Evolutionary conservation across 176 grass and related monocot genomes (phyloP).

Genomic region (Dendrocalamus sinicus): DNA sequence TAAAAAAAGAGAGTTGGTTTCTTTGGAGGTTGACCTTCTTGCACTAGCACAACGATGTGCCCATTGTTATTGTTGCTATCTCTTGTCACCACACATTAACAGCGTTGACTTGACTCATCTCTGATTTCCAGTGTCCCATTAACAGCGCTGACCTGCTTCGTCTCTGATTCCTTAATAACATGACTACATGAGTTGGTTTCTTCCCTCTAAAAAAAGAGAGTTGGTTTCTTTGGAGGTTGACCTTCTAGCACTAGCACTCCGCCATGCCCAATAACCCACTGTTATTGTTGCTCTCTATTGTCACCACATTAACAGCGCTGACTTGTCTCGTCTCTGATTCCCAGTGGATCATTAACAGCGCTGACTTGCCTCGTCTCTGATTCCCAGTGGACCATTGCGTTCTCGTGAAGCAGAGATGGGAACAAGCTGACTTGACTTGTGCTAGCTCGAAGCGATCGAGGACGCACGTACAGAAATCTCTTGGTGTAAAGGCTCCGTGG

Average conservation of each 20-base stretch:
- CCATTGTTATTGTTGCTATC: not conserved
- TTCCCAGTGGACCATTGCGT: not conserved
- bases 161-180: no score
- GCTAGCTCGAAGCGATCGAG: not conserved
- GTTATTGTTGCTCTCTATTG: not conserved
- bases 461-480: not conserved
- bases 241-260: not conserved
- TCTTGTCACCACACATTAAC: not conserved
- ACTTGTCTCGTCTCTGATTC: no score
- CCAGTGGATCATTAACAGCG: not conserved
- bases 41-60: not conserved
- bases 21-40: not conserved
- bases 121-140: not conserved
- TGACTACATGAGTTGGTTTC: no score
- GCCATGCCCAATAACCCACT: no score
- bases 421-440: conserved; percentile 7
- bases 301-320: not conserved
- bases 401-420: conserved; percentile 3
- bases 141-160: not conserved
- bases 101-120: not conserved
- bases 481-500: not conserved
- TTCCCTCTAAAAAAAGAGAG: not conserved
- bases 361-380: not conserved
- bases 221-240: not conserved
- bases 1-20: not conserved